Conservation (phyloP, 306 rosid species). For the Malus sieversii region DNA sequence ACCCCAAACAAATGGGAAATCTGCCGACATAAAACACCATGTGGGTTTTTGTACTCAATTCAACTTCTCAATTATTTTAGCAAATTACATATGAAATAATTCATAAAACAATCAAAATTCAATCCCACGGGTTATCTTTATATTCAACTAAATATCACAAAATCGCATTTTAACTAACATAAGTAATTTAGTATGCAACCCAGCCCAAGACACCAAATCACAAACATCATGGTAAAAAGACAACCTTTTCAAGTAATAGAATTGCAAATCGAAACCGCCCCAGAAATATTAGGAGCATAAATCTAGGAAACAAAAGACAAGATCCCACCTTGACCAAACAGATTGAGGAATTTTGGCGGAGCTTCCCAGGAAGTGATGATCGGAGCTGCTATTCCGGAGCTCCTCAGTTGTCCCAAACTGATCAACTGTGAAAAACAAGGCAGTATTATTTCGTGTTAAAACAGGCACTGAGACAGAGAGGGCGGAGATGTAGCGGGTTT, state of each 20-base stretch:
- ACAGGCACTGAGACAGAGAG: not conserved
- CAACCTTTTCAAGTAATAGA: not conserved
- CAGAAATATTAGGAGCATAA: not conserved
- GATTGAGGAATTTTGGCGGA: not conserved
- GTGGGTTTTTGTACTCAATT: not conserved
- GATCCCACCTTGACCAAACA: constrained; percentile 4
- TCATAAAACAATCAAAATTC: not conserved
- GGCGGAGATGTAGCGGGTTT: not conserved
- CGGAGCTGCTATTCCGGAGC: not conserved
- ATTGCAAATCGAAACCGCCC: constrained; percentile 3
- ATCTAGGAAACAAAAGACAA: not conserved
- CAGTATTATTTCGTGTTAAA: not conserved
- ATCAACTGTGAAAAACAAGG: not conserved
- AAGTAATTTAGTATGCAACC: not conserved
- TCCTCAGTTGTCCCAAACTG: not conserved
- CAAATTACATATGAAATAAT: not conserved
- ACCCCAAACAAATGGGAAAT: not conserved
- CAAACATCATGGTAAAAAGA: not conserved
- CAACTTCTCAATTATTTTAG: not conserved
- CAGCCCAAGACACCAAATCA: not conserved
- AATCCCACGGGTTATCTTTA: not conserved
- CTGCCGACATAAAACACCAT: not conserved
- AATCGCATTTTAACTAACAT: not conserved
- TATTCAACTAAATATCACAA: not conserved
- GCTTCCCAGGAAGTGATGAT: not conserved